phyloP scores from a whole-genome alignment of 345 rosid species.

The Salix brachista region DNA sequence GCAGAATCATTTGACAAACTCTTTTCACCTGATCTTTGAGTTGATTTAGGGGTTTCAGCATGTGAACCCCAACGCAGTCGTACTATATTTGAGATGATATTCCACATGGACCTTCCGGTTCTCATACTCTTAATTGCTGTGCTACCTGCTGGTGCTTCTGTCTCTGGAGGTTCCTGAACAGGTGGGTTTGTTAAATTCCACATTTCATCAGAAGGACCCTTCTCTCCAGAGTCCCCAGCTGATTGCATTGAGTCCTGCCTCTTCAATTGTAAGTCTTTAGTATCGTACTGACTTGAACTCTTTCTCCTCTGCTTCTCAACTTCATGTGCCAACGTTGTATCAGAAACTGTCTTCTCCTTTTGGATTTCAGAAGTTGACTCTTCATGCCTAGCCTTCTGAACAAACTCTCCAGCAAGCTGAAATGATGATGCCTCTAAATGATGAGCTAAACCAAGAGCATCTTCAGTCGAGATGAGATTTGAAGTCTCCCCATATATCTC shows the following conservation, averaged over 20 bases:
- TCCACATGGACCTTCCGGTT: constrained; percentile 74
- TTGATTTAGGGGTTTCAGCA: constrained; percentile 50
- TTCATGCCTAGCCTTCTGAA: constrained; percentile 60
- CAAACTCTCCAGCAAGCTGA: constrained; percentile 58
- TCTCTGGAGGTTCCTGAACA: constrained; percentile 40
- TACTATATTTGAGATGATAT: constrained; percentile 57
- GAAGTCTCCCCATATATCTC: constrained; percentile 31
- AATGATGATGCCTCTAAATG: constrained; percentile 57
- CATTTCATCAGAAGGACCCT: constrained; percentile 84
- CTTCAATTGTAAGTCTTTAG: constrained; percentile 31
- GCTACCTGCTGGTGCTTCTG: constrained; percentile 38
- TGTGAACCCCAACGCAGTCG: constrained; percentile 68
- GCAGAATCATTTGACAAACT: constrained; percentile 60
- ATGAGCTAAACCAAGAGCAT: constrained; percentile 61
- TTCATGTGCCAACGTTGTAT: constrained; percentile 14
- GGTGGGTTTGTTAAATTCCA: constrained; percentile 69
- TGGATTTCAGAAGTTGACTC: constrained; percentile 42
- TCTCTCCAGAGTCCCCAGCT: constrained; percentile 51
- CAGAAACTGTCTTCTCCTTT: constrained; percentile 22
- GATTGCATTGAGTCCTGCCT: constrained; percentile 35
- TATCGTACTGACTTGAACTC: constrained; percentile 28
- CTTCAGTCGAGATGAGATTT: constrained; percentile 34
- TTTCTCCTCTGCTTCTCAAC: constrained; percentile 33
- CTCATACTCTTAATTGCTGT: constrained; percentile 41
- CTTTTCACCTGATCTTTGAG: constrained; percentile 47